Evolutionary conservation across 1,284 basidiomycete species (phyloP).

Genomic region (Sporisorium reilianum): DNA sequence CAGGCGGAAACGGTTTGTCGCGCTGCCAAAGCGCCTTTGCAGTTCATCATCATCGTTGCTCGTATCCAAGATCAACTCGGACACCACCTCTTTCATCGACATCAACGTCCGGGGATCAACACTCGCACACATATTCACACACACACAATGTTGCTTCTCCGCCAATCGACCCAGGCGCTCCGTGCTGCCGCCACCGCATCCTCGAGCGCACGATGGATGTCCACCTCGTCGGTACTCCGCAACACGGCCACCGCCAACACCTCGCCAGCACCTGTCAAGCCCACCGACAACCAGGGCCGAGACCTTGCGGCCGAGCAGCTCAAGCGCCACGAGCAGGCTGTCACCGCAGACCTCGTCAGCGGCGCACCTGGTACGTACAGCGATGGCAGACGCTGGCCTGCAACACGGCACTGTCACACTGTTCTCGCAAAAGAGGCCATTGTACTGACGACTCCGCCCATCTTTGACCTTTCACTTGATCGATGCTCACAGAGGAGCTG

Average conservation of each 20-base stretch:
- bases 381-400: background rate
- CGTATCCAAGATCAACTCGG: background rate
- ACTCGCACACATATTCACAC: conserved; percentile 7
- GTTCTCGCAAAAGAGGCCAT: too few relatives aligned
- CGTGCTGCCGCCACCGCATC: conserved; percentile 36
- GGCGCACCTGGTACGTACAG: conserved; percentile 57
- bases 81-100: conserved; percentile 1
- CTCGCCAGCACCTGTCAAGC: conserved; percentile 38
- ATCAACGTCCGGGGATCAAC: background rate
- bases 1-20: conserved; percentile 23
- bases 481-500: conserved; percentile 79
- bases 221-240: conserved; percentile 35
- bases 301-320: conserved; percentile 59
- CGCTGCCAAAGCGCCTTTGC: conserved; percentile 12
- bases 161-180: conserved; percentile 45
- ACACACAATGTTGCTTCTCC: conserved; percentile 34
- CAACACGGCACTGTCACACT: too few relatives aligned
- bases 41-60: conserved; percentile 1
- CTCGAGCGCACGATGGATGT: conserved; percentile 42
- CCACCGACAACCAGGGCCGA: conserved; percentile 38
- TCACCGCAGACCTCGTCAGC: conserved; percentile 56
- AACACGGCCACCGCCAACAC: conserved; percentile 41
- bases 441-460: too few relatives aligned
- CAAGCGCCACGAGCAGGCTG: conserved; percentile 44
- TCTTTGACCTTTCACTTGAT: too few relatives aligned